Base-by-base conservation (phyloP, 2,329 filamentous ascomycete species). In the Xylaria sp. region DNA sequence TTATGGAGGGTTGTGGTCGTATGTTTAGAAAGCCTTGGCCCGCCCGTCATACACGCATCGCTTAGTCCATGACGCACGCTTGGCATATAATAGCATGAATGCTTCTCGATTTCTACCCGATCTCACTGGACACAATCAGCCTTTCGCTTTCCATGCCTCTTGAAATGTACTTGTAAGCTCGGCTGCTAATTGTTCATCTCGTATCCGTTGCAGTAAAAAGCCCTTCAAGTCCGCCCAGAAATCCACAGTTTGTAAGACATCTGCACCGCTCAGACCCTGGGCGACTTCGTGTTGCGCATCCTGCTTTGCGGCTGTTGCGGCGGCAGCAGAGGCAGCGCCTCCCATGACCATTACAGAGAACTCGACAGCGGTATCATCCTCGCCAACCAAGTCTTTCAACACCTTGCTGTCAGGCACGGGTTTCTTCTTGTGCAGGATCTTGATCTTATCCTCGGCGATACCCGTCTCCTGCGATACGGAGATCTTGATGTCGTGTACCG, bases 181-280 rank as follows among this genome's bases (percentile, higher is more conserved):
- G 68, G 86, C 85, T 0, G 90, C 91, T 72, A 83, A 77, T 60
- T 77, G 78, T 72, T 87, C 87, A 74, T 96, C 90, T 77, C 90
- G 88, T 70, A 97, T 78, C 74, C 92, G 86, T 80, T 94, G 91
- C 72, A 87, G 79, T 75, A 99, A 75, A 77, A 94, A 98, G 0
- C 86, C 90, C 73, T 88, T 87, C 66, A 99, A 77, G 79, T 98
- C 95, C 8, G 78, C 79, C 95, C 95, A 99, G 74, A 99, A 99
- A 58, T 84, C 88, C 6, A 89, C 86, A 12, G 87, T 89, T 72
- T 86, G 79, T 67, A 96, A 74, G 19, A 90, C 83, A 28, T 85
- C 84, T 57, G 78, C 78, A 35, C 84, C 85, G 68, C 84, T 87
- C n/a, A 81, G 76, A 2, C 79, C 82, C 67, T 84, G 82, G 56